These are phyloP conservation scores for Fallopia convolvulus DNA, from an alignment of 148 eudicot species.

Conservation along the genomic window DNA sequence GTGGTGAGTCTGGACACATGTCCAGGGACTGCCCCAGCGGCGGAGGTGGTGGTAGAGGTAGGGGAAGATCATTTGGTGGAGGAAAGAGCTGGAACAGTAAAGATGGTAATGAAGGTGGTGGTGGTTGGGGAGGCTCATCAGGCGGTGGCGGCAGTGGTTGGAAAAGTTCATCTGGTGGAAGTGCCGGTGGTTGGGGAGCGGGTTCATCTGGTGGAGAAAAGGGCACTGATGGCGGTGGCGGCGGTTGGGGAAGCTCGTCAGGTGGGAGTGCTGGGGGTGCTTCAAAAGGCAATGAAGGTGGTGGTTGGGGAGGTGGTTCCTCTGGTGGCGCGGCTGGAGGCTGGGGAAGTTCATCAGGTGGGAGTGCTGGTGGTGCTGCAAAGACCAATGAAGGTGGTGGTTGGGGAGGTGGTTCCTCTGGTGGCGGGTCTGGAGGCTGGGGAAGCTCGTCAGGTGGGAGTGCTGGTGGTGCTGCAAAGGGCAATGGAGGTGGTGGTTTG, in stretches of 20 bases:
- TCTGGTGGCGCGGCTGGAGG: not conserved
- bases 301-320: not conserved
- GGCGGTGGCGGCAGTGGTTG: constrained; percentile 20
- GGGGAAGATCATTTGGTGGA: constrained; percentile 32
- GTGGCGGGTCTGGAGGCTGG: constrained; percentile 3
- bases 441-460: constrained; percentile 4
- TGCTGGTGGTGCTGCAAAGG: constrained; percentile 6
- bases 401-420: not conserved
- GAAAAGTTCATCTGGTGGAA: not conserved
- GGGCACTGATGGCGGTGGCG: not conserved
- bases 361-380: not conserved
- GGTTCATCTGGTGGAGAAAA: not conserved
- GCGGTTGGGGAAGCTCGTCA: not conserved
- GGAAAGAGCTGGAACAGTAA: constrained; percentile 16
- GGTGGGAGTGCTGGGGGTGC: not conserved
- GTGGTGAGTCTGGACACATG: not conserved
- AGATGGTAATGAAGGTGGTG: not conserved
- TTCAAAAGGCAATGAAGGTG: not conserved
- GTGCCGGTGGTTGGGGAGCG: constrained; percentile 11
- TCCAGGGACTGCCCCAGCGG: constrained; percentile 16
- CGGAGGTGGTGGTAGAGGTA: constrained; percentile 21
- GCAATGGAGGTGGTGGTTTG: not conserved
- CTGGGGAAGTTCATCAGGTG: not conserved
- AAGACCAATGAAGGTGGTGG: not conserved
- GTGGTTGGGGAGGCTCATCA: constrained; percentile 2